Conservation (phyloP, 2,329 filamentous ascomycete genomes). For the Stachybotrys chartarum region DNA sequence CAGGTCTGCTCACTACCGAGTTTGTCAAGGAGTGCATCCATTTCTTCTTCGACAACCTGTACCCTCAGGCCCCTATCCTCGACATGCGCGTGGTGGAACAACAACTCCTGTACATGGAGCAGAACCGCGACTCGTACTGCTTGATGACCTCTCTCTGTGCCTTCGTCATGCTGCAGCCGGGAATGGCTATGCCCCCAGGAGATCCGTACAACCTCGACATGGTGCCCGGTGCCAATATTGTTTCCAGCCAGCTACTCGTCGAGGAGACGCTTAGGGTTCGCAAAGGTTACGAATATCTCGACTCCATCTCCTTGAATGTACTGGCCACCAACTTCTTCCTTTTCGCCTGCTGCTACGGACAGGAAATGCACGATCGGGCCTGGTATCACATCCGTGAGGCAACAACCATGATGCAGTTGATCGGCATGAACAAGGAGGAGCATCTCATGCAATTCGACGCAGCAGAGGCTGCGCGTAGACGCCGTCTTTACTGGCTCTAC, state of each 20-base stretch:
- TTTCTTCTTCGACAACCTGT: constrained; percentile 64
- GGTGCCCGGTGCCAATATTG: constrained; percentile 51
- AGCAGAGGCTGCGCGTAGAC: constrained; percentile 53
- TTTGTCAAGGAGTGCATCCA: constrained; percentile 59
- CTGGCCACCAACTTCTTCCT: constrained; percentile 74
- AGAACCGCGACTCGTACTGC: constrained; percentile 57
- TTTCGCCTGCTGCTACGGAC: constrained; percentile 63
- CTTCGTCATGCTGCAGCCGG: constrained; percentile 63
- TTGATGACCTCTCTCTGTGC: constrained; percentile 57
- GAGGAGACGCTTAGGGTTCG: constrained; percentile 61
- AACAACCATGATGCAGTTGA: constrained; percentile 59
- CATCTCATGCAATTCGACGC: constrained; percentile 52
- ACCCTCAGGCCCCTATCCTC: constrained; percentile 56
- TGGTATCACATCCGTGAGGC: constrained; percentile 77
- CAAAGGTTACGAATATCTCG: constrained; percentile 54
- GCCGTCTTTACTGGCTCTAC: constrained; percentile 67
- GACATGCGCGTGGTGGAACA: constrained; percentile 51
- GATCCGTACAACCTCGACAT: constrained; percentile 51
- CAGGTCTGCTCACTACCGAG: constrained; percentile 53
- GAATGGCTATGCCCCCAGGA: constrained; percentile 51
- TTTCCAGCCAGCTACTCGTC: constrained; percentile 59
- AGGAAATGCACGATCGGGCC: constrained; percentile 67
- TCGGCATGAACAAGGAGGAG: constrained; percentile 55
- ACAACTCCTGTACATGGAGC: constrained; percentile 53
- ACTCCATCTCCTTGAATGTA: constrained; percentile 47